Evolutionary conservation across 139 green algal species (phyloP), one percentile per base, ranked within the genome.

Genomic region (Chlorella sp.): DNA sequence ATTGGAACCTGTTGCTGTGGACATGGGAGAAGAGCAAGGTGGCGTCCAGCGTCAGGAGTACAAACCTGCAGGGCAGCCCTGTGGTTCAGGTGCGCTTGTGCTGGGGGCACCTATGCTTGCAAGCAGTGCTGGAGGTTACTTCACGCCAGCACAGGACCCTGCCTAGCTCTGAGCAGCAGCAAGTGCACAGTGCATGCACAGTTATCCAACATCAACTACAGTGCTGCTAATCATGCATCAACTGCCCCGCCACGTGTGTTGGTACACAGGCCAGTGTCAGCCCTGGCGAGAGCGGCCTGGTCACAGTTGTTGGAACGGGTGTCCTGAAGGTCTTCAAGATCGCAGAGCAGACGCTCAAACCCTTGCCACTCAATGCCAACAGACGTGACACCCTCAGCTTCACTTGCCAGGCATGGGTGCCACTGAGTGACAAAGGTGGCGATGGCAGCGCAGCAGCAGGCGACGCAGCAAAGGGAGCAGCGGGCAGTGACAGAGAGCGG

Each of bases 21-120:
- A 70, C 84, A 0, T 97, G 92, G 92, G 93, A 97, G 74, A 95
- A 95, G 78, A 78, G 73, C 76, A 97, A 97, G 71, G 71, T 96
- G 29, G 79, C 74, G 20, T 71, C 72, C 27, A 80, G 51, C 36
- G 80, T 88, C 20, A 77, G 79, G 67, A 84, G 71, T 4, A 85
- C 78, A 5, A 85, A 83, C 76, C 80, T 82, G 69, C 80, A 85
- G 49, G 60, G 73, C 3, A 49, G 63, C n/a, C 75, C 80, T 3
- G 42, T 85, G n/a, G n/a, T n/a, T n/a, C n/a, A n/a, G n/a, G n/a
- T n/a, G n/a, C n/a, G n/a, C n/a, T n/a, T n/a, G n/a, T n/a, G n/a
- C n/a, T n/a, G n/a, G n/a, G n/a, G n/a, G n/a, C n/a, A n/a, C n/a
- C n/a, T n/a, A n/a, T n/a, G n/a, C n/a, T n/a, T n/a, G n/a, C n/a